Percentiles rank a stretch among this genome's conserved stretches.
Conservation (phyloP, 225 moss, liverwort and hornwort genomes). For the Takakia lepidozioides region DNA sequence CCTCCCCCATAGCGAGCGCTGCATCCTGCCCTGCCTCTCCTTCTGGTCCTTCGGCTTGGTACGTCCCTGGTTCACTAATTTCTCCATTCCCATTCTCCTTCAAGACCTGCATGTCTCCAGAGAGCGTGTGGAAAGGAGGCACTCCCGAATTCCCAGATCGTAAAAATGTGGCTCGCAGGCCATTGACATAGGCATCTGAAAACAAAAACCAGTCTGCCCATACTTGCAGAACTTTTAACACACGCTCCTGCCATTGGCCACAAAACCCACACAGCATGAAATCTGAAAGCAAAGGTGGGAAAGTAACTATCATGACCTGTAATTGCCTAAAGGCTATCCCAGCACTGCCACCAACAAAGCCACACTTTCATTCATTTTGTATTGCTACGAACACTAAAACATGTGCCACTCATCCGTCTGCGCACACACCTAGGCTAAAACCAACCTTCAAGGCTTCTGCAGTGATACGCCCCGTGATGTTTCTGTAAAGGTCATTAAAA, state of each 20-base stretch:
- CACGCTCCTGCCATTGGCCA: constrained; percentile 80
- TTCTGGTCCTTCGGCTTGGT: constrained; percentile 47
- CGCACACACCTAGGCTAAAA: neutral
- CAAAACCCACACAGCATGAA: constrained; percentile 5
- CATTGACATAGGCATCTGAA: constrained; percentile 97
- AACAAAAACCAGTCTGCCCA: constrained; percentile 99
- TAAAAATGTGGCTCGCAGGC: constrained; percentile 91
- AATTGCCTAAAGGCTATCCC: neutral
- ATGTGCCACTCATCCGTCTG: no score
- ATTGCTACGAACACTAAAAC: no score
- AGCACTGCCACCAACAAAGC: neutral
- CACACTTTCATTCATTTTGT: no score
- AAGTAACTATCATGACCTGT: neutral
- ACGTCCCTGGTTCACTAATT: constrained; percentile 43
- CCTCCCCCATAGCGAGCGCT: constrained; percentile 96
- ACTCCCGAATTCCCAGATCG: constrained; percentile 92
- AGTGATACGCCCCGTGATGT: constrained; percentile 91
- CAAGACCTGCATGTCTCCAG: constrained; percentile 52
- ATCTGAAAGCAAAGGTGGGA: neutral
- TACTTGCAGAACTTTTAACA: constrained; percentile 94
- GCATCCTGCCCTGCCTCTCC: constrained; percentile 71
- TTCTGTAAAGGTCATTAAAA: constrained; percentile 93
- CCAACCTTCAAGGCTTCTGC: constrained; percentile 98
- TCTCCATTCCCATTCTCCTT: constrained; percentile 64
- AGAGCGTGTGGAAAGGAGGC: constrained; percentile 70